phyloP scores from a whole-genome alignment of 169 alveolate genomes.

The Theileria orientalis region DNA sequence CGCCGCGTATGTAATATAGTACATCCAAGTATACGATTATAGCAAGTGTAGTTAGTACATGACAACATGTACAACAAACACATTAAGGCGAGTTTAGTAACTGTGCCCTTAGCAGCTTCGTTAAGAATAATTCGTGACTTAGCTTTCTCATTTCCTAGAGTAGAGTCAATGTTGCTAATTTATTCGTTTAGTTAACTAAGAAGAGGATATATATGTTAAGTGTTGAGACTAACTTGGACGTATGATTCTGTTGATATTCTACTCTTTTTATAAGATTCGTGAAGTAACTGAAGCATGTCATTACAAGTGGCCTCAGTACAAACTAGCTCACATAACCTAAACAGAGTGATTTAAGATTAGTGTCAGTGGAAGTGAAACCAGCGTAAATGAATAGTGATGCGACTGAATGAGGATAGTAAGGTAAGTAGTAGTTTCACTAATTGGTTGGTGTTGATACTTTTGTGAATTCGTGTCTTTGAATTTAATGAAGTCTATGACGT shows the following conservation, averaged over 20 bases:
- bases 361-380: no score
- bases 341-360: neutral
- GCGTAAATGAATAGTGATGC: neutral
- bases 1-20: neutral
- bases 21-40: neutral
- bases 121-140: constrained; percentile 22
- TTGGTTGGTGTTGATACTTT: neutral
- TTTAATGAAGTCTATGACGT: constrained; percentile 8
- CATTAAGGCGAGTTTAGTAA: neutral
- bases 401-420: neutral
- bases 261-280: constrained; percentile 29
- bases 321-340: constrained; percentile 14
- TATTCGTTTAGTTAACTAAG: no score
- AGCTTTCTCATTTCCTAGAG: constrained; percentile 26
- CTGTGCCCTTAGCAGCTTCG: constrained; percentile 10
- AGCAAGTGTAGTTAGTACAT: no score
- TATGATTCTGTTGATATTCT: constrained; percentile 24
- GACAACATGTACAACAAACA: neutral
- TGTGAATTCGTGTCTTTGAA: constrained; percentile 23
- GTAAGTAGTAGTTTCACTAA: neutral
- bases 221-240: constrained; percentile 39
- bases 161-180: neutral
- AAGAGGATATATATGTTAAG: no score
- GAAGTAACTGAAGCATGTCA: constrained; percentile 40
- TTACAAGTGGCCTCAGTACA: constrained; percentile 41